These are phyloP conservation scores for Melaleuca alternifolia DNA, from an alignment of 345 rosid genomes.

Conservation along the genomic window DNA sequence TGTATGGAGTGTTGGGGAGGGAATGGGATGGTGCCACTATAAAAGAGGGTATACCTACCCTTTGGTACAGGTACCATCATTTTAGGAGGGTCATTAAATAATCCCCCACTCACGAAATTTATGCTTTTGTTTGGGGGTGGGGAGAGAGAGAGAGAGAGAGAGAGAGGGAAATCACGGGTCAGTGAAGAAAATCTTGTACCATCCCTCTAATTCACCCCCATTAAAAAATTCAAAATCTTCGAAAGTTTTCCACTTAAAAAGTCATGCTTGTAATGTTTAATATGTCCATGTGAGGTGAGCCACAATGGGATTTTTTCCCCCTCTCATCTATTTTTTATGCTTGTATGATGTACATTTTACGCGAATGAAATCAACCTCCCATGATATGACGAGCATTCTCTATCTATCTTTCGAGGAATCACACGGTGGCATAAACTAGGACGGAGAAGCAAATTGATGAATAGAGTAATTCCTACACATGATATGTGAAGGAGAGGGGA, in stretches of 20 bases:
- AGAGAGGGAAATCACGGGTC: not conserved
- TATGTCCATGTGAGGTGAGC: not conserved
- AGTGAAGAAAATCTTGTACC: not conserved
- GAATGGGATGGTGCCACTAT: not conserved
- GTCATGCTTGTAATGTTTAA: not conserved
- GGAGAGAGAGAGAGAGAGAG: not conserved
- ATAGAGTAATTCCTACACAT: not conserved
- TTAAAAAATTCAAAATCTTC: not conserved
- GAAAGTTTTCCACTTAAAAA: not conserved
- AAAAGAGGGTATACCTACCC: conserved; percentile 5
- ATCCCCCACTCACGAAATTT: not conserved
- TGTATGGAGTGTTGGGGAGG: not conserved
- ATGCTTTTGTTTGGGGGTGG: not conserved
- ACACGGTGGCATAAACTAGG: not conserved
- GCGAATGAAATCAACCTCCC: not conserved
- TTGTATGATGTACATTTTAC: not conserved
- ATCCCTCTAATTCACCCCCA: not conserved
- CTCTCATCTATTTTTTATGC: not conserved
- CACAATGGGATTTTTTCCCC: not conserved
- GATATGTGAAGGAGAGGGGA: not conserved
- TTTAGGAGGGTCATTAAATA: not conserved
- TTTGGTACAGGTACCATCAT: not conserved
- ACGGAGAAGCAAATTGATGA: not conserved
- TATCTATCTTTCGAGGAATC: not conserved
- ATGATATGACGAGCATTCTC: not conserved